Percentiles rank a stretch among this genome's conserved stretches.
These are phyloP conservation scores for Ustilago xerochloae DNA, from an alignment of 1,284 basidiomycete genomes.

Conservation along the genomic window DNA sequence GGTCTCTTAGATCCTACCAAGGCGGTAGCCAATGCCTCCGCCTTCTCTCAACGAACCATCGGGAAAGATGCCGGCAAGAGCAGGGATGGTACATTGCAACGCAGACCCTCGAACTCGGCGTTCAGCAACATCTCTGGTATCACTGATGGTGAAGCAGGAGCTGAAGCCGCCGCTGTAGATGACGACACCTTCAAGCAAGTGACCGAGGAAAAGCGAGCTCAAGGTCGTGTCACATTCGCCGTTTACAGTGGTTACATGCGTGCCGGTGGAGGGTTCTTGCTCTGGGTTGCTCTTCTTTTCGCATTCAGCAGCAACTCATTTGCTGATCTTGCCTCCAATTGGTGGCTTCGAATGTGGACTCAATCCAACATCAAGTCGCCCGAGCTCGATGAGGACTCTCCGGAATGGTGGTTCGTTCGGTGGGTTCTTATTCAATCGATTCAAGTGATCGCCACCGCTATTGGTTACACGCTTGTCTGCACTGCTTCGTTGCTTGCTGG, in stretches of 20 bases:
- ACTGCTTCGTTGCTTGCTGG: slow-evolving; percentile 74
- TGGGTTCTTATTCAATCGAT: slow-evolving; percentile 80
- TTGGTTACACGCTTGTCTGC: slow-evolving; percentile 75
- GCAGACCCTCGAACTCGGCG: slow-evolving; percentile 43
- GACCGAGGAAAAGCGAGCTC: slow-evolving; percentile 25
- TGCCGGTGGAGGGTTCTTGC: slow-evolving; percentile 30
- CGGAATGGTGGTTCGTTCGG: slow-evolving; percentile 70
- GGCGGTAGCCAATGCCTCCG: slow-evolving; percentile 18
- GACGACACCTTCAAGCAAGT: slow-evolving; percentile 37
- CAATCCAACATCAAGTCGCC: not conserved
- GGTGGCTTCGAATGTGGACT: slow-evolving; percentile 37
- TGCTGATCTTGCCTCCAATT: slow-evolving; percentile 27
- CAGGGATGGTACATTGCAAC: slow-evolving; percentile 34
- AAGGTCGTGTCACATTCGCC: slow-evolving; percentile 33
- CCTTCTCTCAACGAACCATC: slow-evolving; percentile 48
- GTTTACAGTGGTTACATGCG: slow-evolving; percentile 39
- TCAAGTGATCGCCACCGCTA: slow-evolving; percentile 74
- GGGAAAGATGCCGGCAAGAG: no score
- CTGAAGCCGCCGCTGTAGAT: not conserved
- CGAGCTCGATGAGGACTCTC: slow-evolving; percentile 5
- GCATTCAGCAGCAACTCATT: slow-evolving; percentile 18
- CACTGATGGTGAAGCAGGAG: slow-evolving; percentile 70
- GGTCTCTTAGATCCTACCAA: not conserved
- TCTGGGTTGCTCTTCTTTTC: slow-evolving; percentile 22
- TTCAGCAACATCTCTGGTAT: slow-evolving; percentile 77